Evolutionary conservation across 1,284 basidiomycete genomes (phyloP), one percentile per base, ranked within the genome.

Genomic region (Apiotrichum brassicae): DNA sequence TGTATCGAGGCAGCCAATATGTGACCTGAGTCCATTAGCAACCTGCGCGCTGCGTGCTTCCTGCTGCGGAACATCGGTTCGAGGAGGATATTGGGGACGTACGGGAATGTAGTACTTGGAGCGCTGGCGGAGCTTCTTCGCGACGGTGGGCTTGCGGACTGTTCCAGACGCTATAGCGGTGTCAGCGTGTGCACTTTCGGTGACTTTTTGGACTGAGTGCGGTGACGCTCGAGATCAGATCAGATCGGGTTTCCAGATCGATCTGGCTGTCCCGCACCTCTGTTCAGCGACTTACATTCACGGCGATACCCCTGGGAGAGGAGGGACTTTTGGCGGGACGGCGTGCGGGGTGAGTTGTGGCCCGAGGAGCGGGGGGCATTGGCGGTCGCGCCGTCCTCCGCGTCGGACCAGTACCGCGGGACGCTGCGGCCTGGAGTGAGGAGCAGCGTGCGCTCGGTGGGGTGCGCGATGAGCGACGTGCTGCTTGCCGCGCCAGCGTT

Each of bases 1-100:
- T 82, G 68, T 95, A 95, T 43, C 82, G 78, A 1, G 90, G 90
- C 51, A 94, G 82, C 91, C 91, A 95, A 12, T 70, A 66, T 4
- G 70, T 66, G n/a, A 70, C 60, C 59, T 67, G 43, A 30, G 16
- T 30, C 14, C 28, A 34, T 24, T 16, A 25, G 22, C 22, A 11
- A 12, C 14, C 25, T 41, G n/a, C n/a, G n/a, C n/a, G n/a, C n/a
- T n/a, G n/a, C n/a, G n/a, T n/a, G n/a, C n/a, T n/a, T n/a, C n/a
- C n/a, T n/a, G n/a, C n/a, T n/a, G n/a, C n/a, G n/a, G n/a, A n/a
- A n/a, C n/a, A n/a, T n/a, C n/a, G n/a, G n/a, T n/a, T n/a, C n/a
- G n/a, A n/a, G 42, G 25, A 25, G 28, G 11, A 30, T 14, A 14
- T 30, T 30, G 28, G 28, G 14, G 11, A 30, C 63, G 46, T 42